phyloP scores from a whole-genome alignment of 1,284 basidiomycete genomes.

The Termitomyces sp. region DNA sequence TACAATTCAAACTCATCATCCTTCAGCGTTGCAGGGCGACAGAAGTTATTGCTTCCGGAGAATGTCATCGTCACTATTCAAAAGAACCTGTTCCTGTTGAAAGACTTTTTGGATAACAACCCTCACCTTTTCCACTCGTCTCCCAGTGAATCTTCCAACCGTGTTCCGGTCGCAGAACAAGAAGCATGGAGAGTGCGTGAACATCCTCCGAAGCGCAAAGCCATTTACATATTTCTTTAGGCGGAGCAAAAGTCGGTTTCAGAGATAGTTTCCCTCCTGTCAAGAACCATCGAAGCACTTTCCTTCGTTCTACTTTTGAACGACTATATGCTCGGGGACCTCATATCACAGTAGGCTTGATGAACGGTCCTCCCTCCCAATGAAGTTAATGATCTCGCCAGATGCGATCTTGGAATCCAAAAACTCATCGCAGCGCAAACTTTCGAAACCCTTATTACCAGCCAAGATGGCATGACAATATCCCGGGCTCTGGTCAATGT shows the following conservation, averaged over 20 bases:
- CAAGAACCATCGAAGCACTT: slow-evolving; percentile 84
- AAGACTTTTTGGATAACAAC: slow-evolving; percentile 72
- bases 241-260: slow-evolving; percentile 79
- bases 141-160: slow-evolving; percentile 58
- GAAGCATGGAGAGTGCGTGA: slow-evolving; percentile 75
- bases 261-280: slow-evolving; percentile 69
- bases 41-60: slow-evolving; percentile 60
- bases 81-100: slow-evolving; percentile 73
- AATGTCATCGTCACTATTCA: slow-evolving; percentile 64
- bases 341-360: slow-evolving; percentile 68
- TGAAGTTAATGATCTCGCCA: slow-evolving; percentile 25
- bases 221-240: slow-evolving; percentile 29
- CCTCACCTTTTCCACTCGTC: slow-evolving; percentile 76
- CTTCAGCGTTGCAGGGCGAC: slow-evolving; percentile 25
- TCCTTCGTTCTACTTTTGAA: slow-evolving; percentile 89
- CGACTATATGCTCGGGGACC: slow-evolving; percentile 87
- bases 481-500: slow-evolving; percentile 90
- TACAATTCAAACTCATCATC: background rate
- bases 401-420: slow-evolving; percentile 69
- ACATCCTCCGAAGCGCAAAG: background rate
- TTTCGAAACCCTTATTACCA: slow-evolving; percentile 82
- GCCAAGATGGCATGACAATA: slow-evolving; percentile 74
- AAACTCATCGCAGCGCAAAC: slow-evolving; percentile 65
- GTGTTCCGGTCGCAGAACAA: slow-evolving; percentile 56
- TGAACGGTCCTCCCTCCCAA: slow-evolving; percentile 2